Base-by-base conservation (phyloP, 495 filamentous ascomycete species). In the Xylaria sp. region DNA sequence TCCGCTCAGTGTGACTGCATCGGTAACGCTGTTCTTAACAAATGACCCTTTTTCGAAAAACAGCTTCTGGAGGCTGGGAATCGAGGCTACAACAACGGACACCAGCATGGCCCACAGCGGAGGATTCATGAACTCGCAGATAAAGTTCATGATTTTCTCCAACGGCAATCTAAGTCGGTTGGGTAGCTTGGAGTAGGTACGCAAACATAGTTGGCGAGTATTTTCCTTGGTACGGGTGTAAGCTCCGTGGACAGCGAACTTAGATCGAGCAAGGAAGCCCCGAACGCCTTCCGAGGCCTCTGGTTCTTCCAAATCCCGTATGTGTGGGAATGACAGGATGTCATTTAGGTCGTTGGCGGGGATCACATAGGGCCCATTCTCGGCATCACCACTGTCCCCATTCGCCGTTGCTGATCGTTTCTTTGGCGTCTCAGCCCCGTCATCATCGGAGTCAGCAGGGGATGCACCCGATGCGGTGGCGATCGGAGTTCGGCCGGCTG, bases 101-200 rank as follows among this genome's bases (percentile, higher is more conserved):
- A 88, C 81, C 2, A 98, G 85, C 95, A 99, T 98, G 12, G 96
- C 95, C 93, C 95, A 98, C 1, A 99, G 89, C 0, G 96, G 97
- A 7, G 96, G 95, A 80, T 98, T 99, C 96, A 99, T 98, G 80
- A 97, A 96, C 44, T 92, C 91, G 92, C 92, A 94, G 11, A 92
- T 71, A 41, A 93, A 94, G 46, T 79, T 73, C 64, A 88, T 80
- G 78, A n/a, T 85, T 69, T 21, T 75, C 80, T 7, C 81, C 78
- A 5, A 95, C 77, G 0, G 74, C 66, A 29, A 81, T 86, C 75
- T 93, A 91, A 91, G 33, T 5, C 88, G 81, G 5, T 67, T 67
- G 6, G 94, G 93, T 11, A 97, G 84, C 21, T 75, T 44, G 66
- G 76, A 58, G 58, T 74, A 84, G 8, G 65, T 66, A 62, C 79